phyloP scores from a whole-genome alignment of 2,329 filamentous ascomycete species.

The Westerdykella aurantiaca region DNA sequence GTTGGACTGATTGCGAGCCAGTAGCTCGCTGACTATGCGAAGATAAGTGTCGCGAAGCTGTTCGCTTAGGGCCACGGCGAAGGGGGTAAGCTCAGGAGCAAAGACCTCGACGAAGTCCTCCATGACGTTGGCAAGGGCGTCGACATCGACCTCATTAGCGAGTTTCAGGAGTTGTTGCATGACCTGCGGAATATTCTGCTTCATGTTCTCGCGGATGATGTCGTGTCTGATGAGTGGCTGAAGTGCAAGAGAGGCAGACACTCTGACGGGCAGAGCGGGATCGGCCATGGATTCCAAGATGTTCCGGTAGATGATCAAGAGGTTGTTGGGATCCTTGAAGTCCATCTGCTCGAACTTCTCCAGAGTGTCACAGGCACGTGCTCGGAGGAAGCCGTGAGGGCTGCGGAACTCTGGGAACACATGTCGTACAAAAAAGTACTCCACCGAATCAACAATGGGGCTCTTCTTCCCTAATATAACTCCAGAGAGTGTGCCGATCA shows the following conservation, averaged over 20 bases:
- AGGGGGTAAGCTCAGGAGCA: conserved; percentile 91
- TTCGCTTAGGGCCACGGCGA: conserved; percentile 91
- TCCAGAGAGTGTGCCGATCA: conserved; percentile 92
- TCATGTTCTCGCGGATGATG: conserved; percentile 89
- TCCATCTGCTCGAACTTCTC: conserved; percentile 97
- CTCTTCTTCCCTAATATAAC: conserved; percentile 98
- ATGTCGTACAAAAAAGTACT: conserved; percentile 97
- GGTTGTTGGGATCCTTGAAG: conserved; percentile 93
- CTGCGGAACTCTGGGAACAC: conserved; percentile 98
- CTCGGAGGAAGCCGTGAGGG: conserved; percentile 83
- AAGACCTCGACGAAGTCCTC: conserved; percentile 99
- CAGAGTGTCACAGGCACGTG: conserved; percentile 90
- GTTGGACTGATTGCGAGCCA: conserved; percentile 75
- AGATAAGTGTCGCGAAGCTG: conserved; percentile 95
- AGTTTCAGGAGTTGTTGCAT: conserved; percentile 98
- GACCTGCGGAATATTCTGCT: conserved; percentile 95
- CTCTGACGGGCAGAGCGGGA: conserved; percentile 82
- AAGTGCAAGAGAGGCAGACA: conserved; percentile 87
- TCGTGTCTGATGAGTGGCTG: conserved; percentile 96
- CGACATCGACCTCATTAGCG: conserved; percentile 95
- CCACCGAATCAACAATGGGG: conserved; percentile 92
- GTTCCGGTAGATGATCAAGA: conserved; percentile 92
- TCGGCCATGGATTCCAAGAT: conserved; percentile 97
- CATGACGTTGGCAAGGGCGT: conserved; percentile 97
- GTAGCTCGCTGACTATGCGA: conserved; percentile 81